These are phyloP conservation scores for Neurospora hispaniola DNA, from an alignment of 495 filamentous ascomycete genomes.

Conservation along the genomic window DNA sequence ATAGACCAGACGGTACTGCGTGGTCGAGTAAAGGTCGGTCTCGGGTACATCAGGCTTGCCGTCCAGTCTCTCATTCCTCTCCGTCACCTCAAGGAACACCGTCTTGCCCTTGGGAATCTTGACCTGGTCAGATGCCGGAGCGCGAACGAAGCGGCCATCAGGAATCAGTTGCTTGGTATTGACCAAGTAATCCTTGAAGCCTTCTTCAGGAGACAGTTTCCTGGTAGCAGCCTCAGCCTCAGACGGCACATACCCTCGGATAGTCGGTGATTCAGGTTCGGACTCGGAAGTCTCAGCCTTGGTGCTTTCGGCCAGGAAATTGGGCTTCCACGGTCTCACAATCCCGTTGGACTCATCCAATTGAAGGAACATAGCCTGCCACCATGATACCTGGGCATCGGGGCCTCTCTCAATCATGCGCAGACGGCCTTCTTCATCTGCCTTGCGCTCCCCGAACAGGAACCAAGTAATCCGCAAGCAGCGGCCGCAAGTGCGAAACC, in stretches of 20 bases:
- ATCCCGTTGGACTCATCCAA: constrained; percentile 16
- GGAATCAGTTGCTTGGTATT: constrained; percentile 33
- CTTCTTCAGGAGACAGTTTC: background rate
- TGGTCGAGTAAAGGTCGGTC: constrained; percentile 54
- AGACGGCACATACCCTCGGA: background rate
- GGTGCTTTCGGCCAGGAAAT: constrained; percentile 25
- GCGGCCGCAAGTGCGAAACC: constrained; percentile 83
- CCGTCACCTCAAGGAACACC: constrained; percentile 75
- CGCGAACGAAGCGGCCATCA: constrained; percentile 78
- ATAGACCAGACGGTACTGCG: constrained; percentile 73
- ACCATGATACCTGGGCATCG: constrained; percentile 15
- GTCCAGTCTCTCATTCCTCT: constrained; percentile 56
- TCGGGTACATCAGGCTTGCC: constrained; percentile 41
- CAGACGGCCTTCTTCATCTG: constrained; percentile 69
- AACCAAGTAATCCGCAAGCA: constrained; percentile 78
- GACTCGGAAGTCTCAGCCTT: constrained; percentile 19
- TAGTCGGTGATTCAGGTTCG: constrained; percentile 13
- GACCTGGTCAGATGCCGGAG: constrained; percentile 85
- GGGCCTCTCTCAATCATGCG: constrained; percentile 18
- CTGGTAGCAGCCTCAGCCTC: background rate
- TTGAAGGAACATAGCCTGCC: constrained; percentile 27
- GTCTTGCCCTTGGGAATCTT: constrained; percentile 73
- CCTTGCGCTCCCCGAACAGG: constrained; percentile 70
- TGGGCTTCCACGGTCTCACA: constrained; percentile 33
- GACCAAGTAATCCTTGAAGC: constrained; percentile 31